A percentile compares a stretch with the other conserved stretches of the same genome.
phyloP scores from a whole-genome alignment of 2,329 filamentous ascomycete species.

The Hirsutella thompsonii region DNA sequence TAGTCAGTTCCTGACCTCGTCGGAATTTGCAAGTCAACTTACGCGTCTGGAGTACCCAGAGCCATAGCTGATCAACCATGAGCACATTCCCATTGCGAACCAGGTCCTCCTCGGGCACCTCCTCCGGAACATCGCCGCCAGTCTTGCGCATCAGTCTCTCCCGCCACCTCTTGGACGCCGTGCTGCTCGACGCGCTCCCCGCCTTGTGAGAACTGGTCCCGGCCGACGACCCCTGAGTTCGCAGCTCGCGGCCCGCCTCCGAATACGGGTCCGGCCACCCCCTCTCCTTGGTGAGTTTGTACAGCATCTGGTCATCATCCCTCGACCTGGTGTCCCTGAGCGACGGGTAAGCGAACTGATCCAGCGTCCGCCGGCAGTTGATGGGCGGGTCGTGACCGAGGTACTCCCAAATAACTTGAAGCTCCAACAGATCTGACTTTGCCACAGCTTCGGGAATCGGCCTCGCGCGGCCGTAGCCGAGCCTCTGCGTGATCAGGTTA shows the following conservation, averaged over 20 bases:
- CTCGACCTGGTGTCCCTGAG: slow-evolving; percentile 45
- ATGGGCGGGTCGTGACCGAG: slow-evolving; percentile 47
- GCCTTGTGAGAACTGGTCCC: slow-evolving; percentile 13
- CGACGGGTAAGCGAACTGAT: slow-evolving; percentile 51
- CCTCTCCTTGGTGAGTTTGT: slow-evolving; percentile 46
- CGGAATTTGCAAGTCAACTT: slow-evolving; percentile 11
- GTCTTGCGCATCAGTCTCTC: slow-evolving; percentile 10
- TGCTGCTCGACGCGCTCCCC: slow-evolving; percentile 12
- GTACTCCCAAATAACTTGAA: slow-evolving; percentile 50
- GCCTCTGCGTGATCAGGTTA: slow-evolving; percentile 37
- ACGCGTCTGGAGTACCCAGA: slow-evolving; percentile 44
- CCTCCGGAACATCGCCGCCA: slow-evolving; percentile 6
- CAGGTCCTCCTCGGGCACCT: slow-evolving; percentile 19
- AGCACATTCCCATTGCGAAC: slow-evolving; percentile 42
- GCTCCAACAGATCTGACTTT: slow-evolving; percentile 40
- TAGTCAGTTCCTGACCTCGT: slow-evolving; percentile 3
- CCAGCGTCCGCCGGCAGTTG: slow-evolving; percentile 47
- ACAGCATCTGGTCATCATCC: slow-evolving; percentile 56
- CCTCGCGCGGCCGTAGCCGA: slow-evolving; percentile 38
- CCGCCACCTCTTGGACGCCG: slow-evolving; percentile 11
- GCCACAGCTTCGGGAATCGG: slow-evolving; percentile 43
- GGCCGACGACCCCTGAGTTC: slow-evolving; percentile 16
- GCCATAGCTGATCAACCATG: slow-evolving; percentile 57
- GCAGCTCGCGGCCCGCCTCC: slow-evolving; percentile 11
- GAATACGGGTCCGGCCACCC: slow-evolving; percentile 5